These are phyloP conservation scores for Rasamsonia emersonii DNA, from an alignment of 2,329 filamentous ascomycete genomes.

Conservation along the genomic window DNA sequence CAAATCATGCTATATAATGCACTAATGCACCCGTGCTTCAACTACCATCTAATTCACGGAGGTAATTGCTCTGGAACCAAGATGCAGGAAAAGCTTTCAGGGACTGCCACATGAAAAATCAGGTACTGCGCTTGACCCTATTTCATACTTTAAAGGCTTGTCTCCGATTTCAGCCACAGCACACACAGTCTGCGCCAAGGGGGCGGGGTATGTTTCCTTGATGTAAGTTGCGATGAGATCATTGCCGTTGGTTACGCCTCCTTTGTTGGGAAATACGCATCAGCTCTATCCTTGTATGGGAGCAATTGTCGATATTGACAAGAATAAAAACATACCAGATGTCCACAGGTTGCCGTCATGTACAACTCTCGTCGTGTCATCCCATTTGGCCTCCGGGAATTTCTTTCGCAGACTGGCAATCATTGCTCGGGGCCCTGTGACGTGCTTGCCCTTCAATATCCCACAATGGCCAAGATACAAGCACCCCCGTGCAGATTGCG, in stretches of 20 bases:
- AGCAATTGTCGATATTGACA: too few relatives aligned
- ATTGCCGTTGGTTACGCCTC: conserved; percentile 20
- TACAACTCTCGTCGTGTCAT: conserved; percentile 12
- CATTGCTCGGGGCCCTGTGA: conserved; percentile 16
- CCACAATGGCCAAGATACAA: conserved; percentile 17
- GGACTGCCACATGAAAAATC: conserved; percentile 13
- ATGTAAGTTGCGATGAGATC: conserved; percentile 18
- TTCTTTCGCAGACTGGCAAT: conserved; percentile 13
- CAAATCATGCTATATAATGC: too few relatives aligned
- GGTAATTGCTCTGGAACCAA: too few relatives aligned
- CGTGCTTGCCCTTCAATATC: conserved; percentile 12
- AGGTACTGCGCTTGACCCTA: conserved; percentile 5
- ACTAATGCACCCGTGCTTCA: too few relatives aligned
- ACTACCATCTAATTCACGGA: too few relatives aligned
- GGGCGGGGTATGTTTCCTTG: conserved; percentile 11
- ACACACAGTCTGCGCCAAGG: conserved; percentile 25
- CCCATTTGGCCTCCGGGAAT: conserved; percentile 19
- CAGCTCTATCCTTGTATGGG: too few relatives aligned
- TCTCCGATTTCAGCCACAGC: conserved; percentile 25
- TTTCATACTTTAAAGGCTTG: conserved; percentile 18
- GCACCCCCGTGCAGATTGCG: conserved; percentile 18
- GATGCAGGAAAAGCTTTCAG: too few relatives aligned
- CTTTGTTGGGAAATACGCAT: conserved; percentile 4
- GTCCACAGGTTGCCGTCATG: conserved; percentile 19
- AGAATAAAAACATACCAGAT: conserved; percentile 11